Evolutionary conservation across 75 land plant genomes (phyloP).

Genomic region (Sequoia sempervirens): DNA sequence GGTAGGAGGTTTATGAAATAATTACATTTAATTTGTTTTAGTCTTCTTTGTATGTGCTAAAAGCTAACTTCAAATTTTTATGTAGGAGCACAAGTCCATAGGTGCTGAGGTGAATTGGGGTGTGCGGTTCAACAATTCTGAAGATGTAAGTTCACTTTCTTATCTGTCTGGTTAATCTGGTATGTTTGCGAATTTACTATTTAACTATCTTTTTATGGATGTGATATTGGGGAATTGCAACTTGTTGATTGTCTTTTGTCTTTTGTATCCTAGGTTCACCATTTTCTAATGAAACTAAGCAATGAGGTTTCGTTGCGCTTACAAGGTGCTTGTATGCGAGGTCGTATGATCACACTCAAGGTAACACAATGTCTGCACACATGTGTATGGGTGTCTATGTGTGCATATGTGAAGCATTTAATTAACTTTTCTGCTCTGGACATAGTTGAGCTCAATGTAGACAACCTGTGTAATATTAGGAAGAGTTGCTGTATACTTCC

Average conservation of each 20-base stretch:
- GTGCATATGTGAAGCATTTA: too few relatives aligned
- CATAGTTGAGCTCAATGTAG: too few relatives aligned
- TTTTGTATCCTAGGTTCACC: slow-evolving; percentile 42
- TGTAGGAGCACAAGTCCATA: slow-evolving; percentile 87
- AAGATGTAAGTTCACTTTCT: slow-evolving; percentile 56
- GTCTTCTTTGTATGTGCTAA: too few relatives aligned
- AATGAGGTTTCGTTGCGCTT: slow-evolving; percentile 85
- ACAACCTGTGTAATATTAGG: background rate
- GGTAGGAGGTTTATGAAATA: background rate
- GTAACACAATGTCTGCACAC: slow-evolving; percentile 32
- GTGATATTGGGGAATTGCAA: background rate
- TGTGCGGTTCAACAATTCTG: slow-evolving; percentile 61
- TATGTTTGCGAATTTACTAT: background rate
- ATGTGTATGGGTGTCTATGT: background rate
- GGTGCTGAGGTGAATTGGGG: slow-evolving; percentile 99
- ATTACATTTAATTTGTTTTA: background rate
- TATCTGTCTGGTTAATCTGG: background rate
- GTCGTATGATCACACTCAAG: slow-evolving; percentile 88
- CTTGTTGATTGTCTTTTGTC: slow-evolving; percentile 1
- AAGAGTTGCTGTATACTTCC: too few relatives aligned
- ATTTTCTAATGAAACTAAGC: slow-evolving; percentile 61
- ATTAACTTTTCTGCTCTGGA: background rate
- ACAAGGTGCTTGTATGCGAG: slow-evolving; percentile 64
- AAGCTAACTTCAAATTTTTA: background rate
- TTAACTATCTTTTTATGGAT: background rate